phyloP scores from a whole-genome alignment of 495 filamentous ascomycete species.

The Daldinia caldariorum region DNA sequence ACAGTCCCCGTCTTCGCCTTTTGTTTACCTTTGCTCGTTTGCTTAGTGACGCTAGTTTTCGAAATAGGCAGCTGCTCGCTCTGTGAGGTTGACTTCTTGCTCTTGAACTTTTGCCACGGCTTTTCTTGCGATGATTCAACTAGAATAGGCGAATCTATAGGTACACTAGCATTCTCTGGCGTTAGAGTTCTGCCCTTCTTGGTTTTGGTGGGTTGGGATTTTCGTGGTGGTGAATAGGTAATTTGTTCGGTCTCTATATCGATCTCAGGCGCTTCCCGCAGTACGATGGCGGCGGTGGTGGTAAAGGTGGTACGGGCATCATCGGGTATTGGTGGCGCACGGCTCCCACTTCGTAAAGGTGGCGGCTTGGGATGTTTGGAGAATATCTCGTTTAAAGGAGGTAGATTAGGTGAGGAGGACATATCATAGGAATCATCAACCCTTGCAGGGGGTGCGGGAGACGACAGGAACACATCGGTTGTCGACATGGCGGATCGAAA shows the following conservation, averaged over 20 bases:
- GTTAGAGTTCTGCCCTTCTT: slow-evolving; percentile 23
- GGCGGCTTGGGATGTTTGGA: slow-evolving; percentile 47
- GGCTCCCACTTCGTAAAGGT: slow-evolving; percentile 48
- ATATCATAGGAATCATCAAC: slow-evolving; percentile 44
- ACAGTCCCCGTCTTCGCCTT: slow-evolving; percentile 44
- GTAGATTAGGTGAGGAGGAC: slow-evolving; percentile 60
- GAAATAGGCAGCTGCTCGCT: slow-evolving; percentile 47
- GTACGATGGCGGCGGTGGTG: slow-evolving; percentile 54
- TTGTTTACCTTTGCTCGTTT: slow-evolving; percentile 42
- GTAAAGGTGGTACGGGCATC: slow-evolving; percentile 51
- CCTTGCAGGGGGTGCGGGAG: slow-evolving; percentile 45
- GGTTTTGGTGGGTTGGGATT: slow-evolving; percentile 34
- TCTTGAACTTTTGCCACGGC: slow-evolving; percentile 49
- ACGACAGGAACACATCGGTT: slow-evolving; percentile 49
- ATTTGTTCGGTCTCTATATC: slow-evolving; percentile 46
- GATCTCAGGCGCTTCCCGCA: slow-evolving; percentile 46
- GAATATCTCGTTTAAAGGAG: slow-evolving; percentile 54
- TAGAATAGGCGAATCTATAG: slow-evolving; percentile 22
- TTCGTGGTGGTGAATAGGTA: slow-evolving; percentile 36
- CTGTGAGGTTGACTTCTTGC: slow-evolving; percentile 26
- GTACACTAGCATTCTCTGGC: slow-evolving; percentile 4
- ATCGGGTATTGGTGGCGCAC: slow-evolving; percentile 47
- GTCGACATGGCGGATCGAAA: slow-evolving; percentile 50
- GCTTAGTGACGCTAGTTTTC: slow-evolving; percentile 50
- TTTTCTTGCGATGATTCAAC: slow-evolving; percentile 48